Conservation (phyloP, 495 filamentous ascomycete genomes). For the Tuber borchii region DNA sequence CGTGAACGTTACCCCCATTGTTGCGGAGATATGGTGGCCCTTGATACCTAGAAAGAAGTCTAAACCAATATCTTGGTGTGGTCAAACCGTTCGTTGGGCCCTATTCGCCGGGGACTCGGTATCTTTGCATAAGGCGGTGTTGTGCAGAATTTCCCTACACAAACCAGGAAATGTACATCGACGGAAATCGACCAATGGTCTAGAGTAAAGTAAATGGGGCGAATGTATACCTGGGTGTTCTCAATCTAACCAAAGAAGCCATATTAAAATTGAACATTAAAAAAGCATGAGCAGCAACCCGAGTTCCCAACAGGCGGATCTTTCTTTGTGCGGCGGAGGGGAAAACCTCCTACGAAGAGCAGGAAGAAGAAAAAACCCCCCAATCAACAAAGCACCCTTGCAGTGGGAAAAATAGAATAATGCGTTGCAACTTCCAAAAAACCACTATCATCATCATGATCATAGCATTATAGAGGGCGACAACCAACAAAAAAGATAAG, state of each 20-base stretch:
- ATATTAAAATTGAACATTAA: not conserved
- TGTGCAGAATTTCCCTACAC: not conserved
- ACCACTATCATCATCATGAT: not conserved
- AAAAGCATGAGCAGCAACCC: not conserved
- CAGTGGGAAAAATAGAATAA: slow-evolving; percentile 1
- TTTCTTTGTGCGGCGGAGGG: not conserved
- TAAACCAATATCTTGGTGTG: not conserved
- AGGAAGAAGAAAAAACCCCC: not conserved
- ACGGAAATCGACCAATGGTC: slow-evolving; percentile 2
- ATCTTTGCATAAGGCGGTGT: not conserved
- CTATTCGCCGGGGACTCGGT: not conserved
- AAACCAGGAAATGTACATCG: not conserved
- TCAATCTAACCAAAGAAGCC: not conserved
- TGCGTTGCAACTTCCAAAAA: not conserved
- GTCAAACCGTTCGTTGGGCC: not conserved
- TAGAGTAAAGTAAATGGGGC: not conserved
- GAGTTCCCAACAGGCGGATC: not conserved
- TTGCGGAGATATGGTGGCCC: not conserved
- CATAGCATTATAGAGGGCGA: not conserved
- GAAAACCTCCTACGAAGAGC: not conserved
- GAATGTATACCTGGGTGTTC: not conserved
- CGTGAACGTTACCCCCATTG: not conserved
- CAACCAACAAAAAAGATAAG: slow-evolving; percentile 1
- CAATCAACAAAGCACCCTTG: not conserved
- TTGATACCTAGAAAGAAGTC: not conserved